These are phyloP conservation scores for Hura crepitans DNA, from an alignment of 441 rosid genomes.

Conservation along the genomic window DNA sequence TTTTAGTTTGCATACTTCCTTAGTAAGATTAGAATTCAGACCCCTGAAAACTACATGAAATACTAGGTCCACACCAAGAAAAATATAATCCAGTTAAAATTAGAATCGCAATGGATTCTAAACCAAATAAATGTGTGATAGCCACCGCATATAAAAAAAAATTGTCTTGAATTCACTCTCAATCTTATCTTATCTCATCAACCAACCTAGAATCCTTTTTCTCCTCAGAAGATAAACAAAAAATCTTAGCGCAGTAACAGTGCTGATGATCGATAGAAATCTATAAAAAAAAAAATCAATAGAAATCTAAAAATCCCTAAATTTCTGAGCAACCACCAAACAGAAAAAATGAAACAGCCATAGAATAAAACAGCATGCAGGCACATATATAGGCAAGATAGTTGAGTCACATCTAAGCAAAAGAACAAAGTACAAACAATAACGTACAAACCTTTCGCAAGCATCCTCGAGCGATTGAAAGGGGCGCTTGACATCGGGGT, in stretches of 20 bases:
- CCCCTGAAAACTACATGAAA: no score
- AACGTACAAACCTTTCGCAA: conserved; percentile 78
- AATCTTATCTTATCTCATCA: neutral
- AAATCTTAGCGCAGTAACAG: neutral
- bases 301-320: no score
- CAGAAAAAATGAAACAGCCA: neutral
- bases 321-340: no score
- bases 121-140: neutral
- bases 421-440: no score
- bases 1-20: no score
- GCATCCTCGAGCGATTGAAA: conserved; percentile 86
- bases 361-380: neutral
- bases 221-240: neutral
- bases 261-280: neutral
- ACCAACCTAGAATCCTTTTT: neutral
- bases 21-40: no score
- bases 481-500: conserved; percentile 84
- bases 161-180: no score
- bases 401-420: neutral
- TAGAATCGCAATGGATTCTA: neutral
- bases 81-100: neutral
- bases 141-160: no score
- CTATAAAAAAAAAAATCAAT: no score
- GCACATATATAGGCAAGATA: neutral
- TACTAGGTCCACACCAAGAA: neutral